phyloP scores from a whole-genome alignment of 169 alveolate genomes.

The Plasmodium chabaudi region DNA sequence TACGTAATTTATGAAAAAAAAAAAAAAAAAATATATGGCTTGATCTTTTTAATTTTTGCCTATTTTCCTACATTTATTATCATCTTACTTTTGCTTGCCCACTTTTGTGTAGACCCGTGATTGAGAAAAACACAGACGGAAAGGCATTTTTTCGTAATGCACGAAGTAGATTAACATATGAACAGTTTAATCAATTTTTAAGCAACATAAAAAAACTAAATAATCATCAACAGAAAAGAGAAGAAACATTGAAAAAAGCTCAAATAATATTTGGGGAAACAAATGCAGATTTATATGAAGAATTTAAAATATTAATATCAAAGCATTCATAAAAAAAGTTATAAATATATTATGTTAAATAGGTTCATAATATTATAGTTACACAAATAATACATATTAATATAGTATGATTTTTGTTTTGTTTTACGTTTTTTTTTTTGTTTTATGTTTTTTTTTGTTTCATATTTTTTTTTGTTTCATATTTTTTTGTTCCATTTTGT shows the following conservation, averaged over 20 bases:
- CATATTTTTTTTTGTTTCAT: neutral
- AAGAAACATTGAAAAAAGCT: slow-evolving; percentile 83
- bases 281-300: slow-evolving; percentile 82
- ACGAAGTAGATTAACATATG: slow-evolving; percentile 81
- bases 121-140: slow-evolving; percentile 46
- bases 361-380: neutral
- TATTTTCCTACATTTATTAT: neutral
- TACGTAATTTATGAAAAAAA: slow-evolving; percentile 33
- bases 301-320: slow-evolving; percentile 83
- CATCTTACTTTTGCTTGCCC: neutral
- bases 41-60: neutral
- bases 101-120: slow-evolving; percentile 1
- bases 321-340: slow-evolving; percentile 78
- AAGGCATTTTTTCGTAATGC: slow-evolving; percentile 82
- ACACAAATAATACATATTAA: neutral
- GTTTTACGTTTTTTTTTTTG: neutral
- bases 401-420: neutral
- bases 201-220: slow-evolving; percentile 88
- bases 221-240: slow-evolving; percentile 88
- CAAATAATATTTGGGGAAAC: slow-evolving; percentile 81
- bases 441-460: slow-evolving; percentile 20
- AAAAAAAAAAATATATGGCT: neutral
- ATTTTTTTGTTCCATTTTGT: no score
- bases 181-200: slow-evolving; percentile 85
- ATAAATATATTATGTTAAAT: neutral